Evolutionary conservation across 108 stramenopile species (phyloP), one percentile per base, ranked within the genome.

Genomic region (Discostella stelligeroides): DNA sequence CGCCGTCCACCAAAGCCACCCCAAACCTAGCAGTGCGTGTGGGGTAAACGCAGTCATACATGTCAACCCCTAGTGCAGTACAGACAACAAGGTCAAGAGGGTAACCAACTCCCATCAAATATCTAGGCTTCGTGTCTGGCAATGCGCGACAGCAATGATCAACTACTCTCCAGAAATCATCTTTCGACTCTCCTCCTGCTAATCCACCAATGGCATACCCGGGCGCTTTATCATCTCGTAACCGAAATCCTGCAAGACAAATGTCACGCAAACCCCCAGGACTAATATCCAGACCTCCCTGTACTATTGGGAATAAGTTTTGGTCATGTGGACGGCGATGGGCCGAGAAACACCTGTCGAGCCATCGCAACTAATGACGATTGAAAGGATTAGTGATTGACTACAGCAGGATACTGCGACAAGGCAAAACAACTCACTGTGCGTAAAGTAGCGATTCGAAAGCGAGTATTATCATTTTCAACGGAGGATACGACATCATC

Each of bases 11-110:
- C 20, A 99, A 65, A 4, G 97, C 97, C 0, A 96, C 93, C 18
- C 98, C 98, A 79, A 99, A 98, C 34, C 98, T 68, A 17, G 96
- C 98, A 18, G 98, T 99, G 39, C 98, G 82, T 11, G 98, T 99
- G 4, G 97, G 97, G 82, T 96, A 99, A 9, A 99, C 98, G 73
- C 97, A 99, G 85, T 99, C 98, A 70, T 92, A 99, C 97, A 97
- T 96, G 68, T 99, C 97, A 9, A 97, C 96, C 28, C 98, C 98
- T 64, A 99, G 76, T 8, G 95, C 97, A 2, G 94, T 93, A 73
- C 98, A 98, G 7, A 99, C 95, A 14, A 99, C 98, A 67, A 99
- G 82, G 74, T 99, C 98, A 10, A 99, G 70, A 45, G 98, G 97
- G 83, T 98, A 98, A 21, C 98, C 98, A 2, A 99, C 98, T 1